Percentiles rank a stretch among this genome's conserved stretches.
Evolutionary conservation across 2,329 filamentous ascomycete genomes (phyloP).

Genomic region (Periglandula ipomoeae): DNA sequence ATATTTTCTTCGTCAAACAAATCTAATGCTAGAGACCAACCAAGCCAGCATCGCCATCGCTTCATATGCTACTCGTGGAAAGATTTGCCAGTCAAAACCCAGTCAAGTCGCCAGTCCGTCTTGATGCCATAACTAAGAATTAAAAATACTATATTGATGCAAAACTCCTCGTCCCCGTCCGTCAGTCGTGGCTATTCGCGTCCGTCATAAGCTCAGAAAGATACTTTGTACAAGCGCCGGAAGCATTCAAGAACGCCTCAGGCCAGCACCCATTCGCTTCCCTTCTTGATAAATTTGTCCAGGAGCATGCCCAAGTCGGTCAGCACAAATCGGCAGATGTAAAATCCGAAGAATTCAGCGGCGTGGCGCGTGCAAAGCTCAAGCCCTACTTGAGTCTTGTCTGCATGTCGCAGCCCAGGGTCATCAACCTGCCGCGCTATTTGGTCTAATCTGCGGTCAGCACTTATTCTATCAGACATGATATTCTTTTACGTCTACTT

Average conservation of each 20-base stretch:
- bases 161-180: not conserved
- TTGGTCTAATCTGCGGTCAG: slow-evolving; percentile 54
- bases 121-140: not conserved
- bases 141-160: not conserved
- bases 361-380: slow-evolving; percentile 90
- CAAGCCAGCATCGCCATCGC: not conserved
- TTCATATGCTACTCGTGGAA: slow-evolving; percentile 1
- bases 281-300: slow-evolving; percentile 95
- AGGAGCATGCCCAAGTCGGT: slow-evolving; percentile 74
- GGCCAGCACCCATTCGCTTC: slow-evolving; percentile 76
- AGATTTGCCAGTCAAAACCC: not conserved
- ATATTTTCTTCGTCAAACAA: not conserved
- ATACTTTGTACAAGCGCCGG: not conserved
- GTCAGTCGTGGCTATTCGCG: not conserved
- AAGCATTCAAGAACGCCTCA: slow-evolving; percentile 3
- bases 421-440: slow-evolving; percentile 95
- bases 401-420: slow-evolving; percentile 81
- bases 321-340: slow-evolving; percentile 90
- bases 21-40: not conserved
- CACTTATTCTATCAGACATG: not conserved
- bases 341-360: slow-evolving; percentile 96
- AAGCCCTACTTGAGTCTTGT: slow-evolving; percentile 88
- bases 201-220: not conserved
- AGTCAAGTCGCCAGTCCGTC: not conserved
- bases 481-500: too few relatives aligned